Percentiles rank a stretch among this genome's conserved stretches.
phyloP scores from a whole-genome alignment of 148 eudicot species.

The Cornus kousa region DNA sequence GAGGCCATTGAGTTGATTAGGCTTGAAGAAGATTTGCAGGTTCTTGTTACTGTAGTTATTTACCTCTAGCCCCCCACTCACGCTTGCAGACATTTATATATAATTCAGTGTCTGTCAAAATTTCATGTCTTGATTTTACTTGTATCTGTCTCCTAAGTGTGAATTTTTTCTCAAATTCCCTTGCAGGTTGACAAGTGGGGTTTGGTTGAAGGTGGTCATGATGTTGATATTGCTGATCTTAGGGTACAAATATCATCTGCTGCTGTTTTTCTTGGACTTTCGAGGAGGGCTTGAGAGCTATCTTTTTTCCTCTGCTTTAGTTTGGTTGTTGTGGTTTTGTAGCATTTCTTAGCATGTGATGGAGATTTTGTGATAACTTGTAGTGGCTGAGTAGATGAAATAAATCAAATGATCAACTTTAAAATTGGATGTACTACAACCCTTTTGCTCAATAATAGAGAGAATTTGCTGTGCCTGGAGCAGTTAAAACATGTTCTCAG shows the following conservation, averaged over 20 bases:
- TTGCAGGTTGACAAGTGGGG: slow-evolving; percentile 87
- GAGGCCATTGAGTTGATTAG: slow-evolving; percentile 89
- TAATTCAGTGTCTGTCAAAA: not conserved
- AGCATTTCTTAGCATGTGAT: not conserved
- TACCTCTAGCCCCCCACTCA: not conserved
- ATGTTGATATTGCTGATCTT: slow-evolving; percentile 89
- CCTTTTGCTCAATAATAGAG: slow-evolving; percentile 3
- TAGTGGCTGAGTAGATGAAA: slow-evolving; percentile 1
- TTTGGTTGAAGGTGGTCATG: slow-evolving; percentile 98
- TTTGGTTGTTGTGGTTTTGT: not conserved
- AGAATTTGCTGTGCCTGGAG: not conserved
- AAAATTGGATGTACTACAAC: not conserved
- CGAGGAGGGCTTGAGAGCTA: slow-evolving; percentile 40
- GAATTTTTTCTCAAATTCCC: not conserved
- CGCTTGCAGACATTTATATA: no score
- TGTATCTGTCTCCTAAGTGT: not conserved
- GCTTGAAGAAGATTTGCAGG: slow-evolving; percentile 96
- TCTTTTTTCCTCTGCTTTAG: slow-evolving; percentile 7
- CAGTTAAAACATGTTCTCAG: not conserved
- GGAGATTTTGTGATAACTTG: not conserved
- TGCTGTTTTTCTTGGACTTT: slow-evolving; percentile 76
- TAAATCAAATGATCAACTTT: not conserved
- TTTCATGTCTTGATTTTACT: not conserved
- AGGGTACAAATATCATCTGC: slow-evolving; percentile 83
- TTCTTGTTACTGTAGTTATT: slow-evolving; percentile 16